These are phyloP conservation scores for Verticillium tricorpus DNA, from an alignment of 2,329 filamentous ascomycete genomes.

Conservation along the genomic window DNA sequence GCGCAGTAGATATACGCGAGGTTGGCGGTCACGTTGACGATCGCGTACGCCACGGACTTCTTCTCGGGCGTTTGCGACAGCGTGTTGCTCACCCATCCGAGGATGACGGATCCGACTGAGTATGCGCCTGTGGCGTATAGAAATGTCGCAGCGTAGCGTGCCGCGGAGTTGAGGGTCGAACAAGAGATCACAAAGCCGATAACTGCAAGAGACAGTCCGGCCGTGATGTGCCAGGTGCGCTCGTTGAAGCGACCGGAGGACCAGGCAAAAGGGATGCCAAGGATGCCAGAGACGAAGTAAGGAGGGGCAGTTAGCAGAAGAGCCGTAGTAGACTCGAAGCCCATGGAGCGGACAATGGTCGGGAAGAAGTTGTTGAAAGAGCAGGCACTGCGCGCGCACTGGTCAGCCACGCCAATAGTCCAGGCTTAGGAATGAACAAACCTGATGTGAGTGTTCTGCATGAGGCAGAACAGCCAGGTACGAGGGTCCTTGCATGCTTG, in stretches of 20 bases:
- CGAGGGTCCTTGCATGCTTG: constrained; percentile 7
- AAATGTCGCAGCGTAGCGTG: constrained; percentile 11
- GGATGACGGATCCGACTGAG: constrained; percentile 12
- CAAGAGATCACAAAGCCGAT: constrained; percentile 8
- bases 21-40: constrained; percentile 52
- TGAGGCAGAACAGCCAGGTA: constrained; percentile 22
- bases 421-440: constrained; percentile 38
- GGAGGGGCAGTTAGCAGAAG: constrained; percentile 16
- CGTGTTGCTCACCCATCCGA: constrained; percentile 73
- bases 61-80: constrained; percentile 73
- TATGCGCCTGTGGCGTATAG: constrained; percentile 7
- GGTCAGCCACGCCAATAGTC: constrained; percentile 11
- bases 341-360: constrained; percentile 9
- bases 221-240: constrained; percentile 41
- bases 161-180: constrained; percentile 4
- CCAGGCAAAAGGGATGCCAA: constrained; percentile 16
- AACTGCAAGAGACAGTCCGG: constrained; percentile 33
- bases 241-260: constrained; percentile 42
- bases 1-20: constrained; percentile 52
- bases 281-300: constrained; percentile 18
- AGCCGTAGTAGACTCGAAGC: constrained; percentile 26
- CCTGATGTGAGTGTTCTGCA: constrained; percentile 20
- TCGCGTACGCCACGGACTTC: constrained; percentile 55
- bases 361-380: constrained; percentile 17
- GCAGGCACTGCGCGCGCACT: constrained; percentile 4